phyloP scores from a whole-genome alignment of 176 grass and related monocot species.

The Sorghum bicolor region Sorghum_bicolor_NCBIv3 NC_012873.2:64119001-64119500 shows the following conservation, averaged over 20 bases:
- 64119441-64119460: background rate
- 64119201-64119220: background rate
- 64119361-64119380: background rate
- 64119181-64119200: background rate
- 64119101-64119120: too few species aligned
- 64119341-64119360: background rate
- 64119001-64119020: background rate
- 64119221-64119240: background rate
- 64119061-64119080: background rate
- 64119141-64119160: background rate
- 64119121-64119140: background rate
- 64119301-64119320: too few species aligned
- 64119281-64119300: background rate
- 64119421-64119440: background rate
- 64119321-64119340: background rate
- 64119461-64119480: background rate
- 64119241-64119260: background rate
- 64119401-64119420: background rate
- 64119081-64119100: background rate
- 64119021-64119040: background rate
- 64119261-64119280: background rate
- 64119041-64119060: background rate
- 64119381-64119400: background rate
- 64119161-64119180: background rate
- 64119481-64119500: background rate